Base-by-base conservation (phyloP, 208 protist species). In the Endotrypanum monterogeii region DNA sequence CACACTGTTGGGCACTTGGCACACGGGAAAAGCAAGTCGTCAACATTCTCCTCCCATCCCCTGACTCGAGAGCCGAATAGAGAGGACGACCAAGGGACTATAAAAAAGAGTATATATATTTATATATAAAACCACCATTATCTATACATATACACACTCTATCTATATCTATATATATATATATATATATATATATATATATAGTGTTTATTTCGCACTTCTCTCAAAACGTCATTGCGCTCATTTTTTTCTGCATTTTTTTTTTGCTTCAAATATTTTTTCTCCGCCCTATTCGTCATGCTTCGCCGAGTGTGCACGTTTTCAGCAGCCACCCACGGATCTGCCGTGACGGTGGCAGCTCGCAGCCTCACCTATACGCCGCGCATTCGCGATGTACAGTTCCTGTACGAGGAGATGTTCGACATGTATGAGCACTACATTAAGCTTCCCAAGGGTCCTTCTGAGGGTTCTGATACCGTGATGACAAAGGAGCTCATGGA, bases 331-430 rank as follows among this genome's bases (percentile, higher is more conserved):
- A 2, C 60, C 23, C 67, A 11, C n/a, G 63, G 56, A 20, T 62
- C 73, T 3, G 51, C 71, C 41, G 35, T 74, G 23, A 39, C 48
- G 14, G 46, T 60, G 56, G 79, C 80, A 9, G 50, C 50, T 12
- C 89, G 87, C 57, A 57, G 56, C 18, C 78, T 92, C 50, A 74
- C 74, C 50, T 94, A 87, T 70, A 80, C 70, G 5, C 85, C 87
- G 20, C 87, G 85, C 61, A 76, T 61, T 3, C 80, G 84, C 56
- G 89, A 94, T 60, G 54, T 80, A 56, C 76, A 88, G 72, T 98
- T 98, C 76, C 74, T 95, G 20, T 82, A 87, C 67, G 85, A 96
- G 70, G 91, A 96, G 56, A 92, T 98, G 12, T 89, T 94, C 63
- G 48, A 94, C 68, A 87, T 97, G 78, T 92, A 93, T 61, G 46